Conservation (phyloP, 441 rosid genomes). For the Metrosideros polymorpha region DNA sequence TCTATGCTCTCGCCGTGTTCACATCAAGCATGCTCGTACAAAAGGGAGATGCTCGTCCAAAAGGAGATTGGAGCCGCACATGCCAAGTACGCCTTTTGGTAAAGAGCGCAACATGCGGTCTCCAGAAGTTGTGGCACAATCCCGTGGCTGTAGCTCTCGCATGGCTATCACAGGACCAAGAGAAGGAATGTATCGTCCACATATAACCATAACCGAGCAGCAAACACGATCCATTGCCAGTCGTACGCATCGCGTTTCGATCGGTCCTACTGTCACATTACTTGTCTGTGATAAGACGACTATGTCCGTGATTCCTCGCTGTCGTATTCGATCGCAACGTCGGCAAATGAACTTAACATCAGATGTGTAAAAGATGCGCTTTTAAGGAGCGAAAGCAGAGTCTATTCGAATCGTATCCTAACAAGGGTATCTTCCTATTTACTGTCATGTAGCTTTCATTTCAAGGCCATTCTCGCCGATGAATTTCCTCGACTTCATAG, state of each 20-base stretch:
- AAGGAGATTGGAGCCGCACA: background rate
- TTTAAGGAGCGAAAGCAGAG: background rate
- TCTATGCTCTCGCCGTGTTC: background rate
- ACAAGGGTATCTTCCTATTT: background rate
- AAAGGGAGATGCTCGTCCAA: background rate
- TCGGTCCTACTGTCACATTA: background rate
- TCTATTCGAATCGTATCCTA: background rate
- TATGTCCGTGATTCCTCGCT: background rate
- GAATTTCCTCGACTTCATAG: background rate
- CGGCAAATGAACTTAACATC: background rate
- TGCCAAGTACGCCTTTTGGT: background rate
- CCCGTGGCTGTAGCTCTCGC: background rate
- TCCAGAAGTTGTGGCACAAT: background rate
- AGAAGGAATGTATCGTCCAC: background rate
- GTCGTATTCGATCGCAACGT: background rate
- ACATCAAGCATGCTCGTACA: background rate
- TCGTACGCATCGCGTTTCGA: background rate
- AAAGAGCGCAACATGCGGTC: background rate
- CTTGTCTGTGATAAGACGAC: background rate
- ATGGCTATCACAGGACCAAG: background rate
- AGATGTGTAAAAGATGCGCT: background rate
- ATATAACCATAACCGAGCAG: background rate
- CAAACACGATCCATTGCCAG: background rate
- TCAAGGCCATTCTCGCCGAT: background rate
- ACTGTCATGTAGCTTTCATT: background rate